Evolutionary conservation across 2,329 filamentous ascomycete species (phyloP), one percentile per base, ranked within the genome.

Genomic region (Gremmenia infestans): DNA sequence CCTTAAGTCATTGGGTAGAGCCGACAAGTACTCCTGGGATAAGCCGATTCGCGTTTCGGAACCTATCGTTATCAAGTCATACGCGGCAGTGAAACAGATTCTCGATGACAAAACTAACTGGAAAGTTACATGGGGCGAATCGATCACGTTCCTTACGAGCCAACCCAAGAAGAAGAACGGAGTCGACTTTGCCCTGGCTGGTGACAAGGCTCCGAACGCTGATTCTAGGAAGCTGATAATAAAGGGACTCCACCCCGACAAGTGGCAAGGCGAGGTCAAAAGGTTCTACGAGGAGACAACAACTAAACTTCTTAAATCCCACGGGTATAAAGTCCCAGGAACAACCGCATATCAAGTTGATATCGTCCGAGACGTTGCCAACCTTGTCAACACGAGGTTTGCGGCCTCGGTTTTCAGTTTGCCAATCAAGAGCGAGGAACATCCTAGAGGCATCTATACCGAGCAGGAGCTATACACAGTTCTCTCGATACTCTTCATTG

Each of bases 21-120:
- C 79, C 46, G 74, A 87, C 32, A 75, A 85, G 28, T 95, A 92
- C 72, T 83, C 81, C 68, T 94, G 84, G 65, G 79, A 83, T 5
- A 79, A 80, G 2, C 89, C 89, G 0, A 66, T 71, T 0, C 76
- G 72, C 57, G 76, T 75, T 2, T 73, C 78, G 0, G 74, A 77
- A 1, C 74, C 76, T 1, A 73, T 86, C 23, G 76, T 82, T 57
- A 73, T 89, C 58, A 76, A 76, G 2, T 85, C 86, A 1, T 85
- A 86, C 67, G 75, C 76, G 14, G 83, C 78, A 0, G 84, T 81
- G 32, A 81, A 81, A 67, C 72, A 83, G 48, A 75, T 92, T 25
- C 74, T 91, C 14, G 76, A 81, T 12, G 80, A 85, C 60, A 56
- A 65, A 51, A 71, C 78, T 14, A 80, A 79, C 50, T 93, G 87